Evolutionary conservation across 768 basidiomycete species (phyloP).

Genomic region (Lactifluus piperatus): DNA sequence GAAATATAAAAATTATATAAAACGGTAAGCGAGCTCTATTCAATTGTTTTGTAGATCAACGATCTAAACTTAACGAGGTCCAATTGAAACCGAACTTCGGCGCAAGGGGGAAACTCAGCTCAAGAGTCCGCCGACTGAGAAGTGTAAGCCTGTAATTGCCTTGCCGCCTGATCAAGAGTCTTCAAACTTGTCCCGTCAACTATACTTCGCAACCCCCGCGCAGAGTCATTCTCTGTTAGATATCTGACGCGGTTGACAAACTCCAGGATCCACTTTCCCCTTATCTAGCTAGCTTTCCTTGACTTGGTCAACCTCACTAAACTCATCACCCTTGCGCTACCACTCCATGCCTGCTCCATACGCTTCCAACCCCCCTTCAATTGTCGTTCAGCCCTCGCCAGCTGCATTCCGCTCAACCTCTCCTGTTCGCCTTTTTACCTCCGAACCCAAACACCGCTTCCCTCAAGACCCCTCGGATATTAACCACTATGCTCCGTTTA

Average conservation of each 20-base stretch:
- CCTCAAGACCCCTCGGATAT: background rate
- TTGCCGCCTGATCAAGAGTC: background rate
- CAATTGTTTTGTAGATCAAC: background rate
- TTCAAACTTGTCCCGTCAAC: background rate
- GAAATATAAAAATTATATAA: background rate
- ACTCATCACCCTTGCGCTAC: background rate
- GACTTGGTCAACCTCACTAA: background rate
- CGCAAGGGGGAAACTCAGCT: conserved; percentile 10
- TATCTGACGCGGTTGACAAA: background rate
- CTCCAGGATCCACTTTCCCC: background rate
- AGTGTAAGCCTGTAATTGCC: background rate
- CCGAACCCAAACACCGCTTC: background rate
- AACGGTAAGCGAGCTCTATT: background rate
- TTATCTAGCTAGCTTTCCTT: background rate
- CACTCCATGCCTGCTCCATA: conserved; percentile 8
- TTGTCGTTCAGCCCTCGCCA: conserved; percentile 7
- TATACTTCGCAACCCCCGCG: background rate
- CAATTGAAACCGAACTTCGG: background rate
- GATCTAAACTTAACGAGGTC: background rate
- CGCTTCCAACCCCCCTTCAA: conserved; percentile 2
- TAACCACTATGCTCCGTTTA: background rate
- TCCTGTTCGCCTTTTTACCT: background rate
- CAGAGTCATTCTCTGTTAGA: background rate
- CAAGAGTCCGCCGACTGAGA: conserved; percentile 9
- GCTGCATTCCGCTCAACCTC: background rate